phyloP scores from a whole-genome alignment of 768 basidiomycete species.

The Leccinum sublutescens region DNA sequence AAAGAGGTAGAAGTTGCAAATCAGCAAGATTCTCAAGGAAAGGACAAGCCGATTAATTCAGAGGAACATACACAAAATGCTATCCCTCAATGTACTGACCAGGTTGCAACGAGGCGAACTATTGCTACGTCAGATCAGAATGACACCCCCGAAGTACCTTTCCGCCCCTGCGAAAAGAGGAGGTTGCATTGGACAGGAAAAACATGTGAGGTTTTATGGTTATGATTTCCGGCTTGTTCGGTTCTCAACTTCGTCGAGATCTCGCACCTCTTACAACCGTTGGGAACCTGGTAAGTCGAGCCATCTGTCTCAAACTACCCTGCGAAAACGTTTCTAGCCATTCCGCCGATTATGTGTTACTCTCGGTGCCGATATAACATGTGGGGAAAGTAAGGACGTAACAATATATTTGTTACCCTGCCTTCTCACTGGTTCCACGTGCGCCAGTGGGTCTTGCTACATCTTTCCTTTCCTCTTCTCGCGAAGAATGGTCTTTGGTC shows the following conservation, averaged over 20 bases:
- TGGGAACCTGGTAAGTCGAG: constrained; percentile 72
- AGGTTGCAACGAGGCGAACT: constrained; percentile 34
- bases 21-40: constrained; percentile 10
- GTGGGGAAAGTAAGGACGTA: constrained; percentile 73
- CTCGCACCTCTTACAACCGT: constrained; percentile 89
- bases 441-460: constrained; percentile 88
- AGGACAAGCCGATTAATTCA: background rate
- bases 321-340: constrained; percentile 48
- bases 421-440: background rate
- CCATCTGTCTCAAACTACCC: background rate
- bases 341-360: constrained; percentile 87
- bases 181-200: constrained; percentile 83
- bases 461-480: constrained; percentile 84
- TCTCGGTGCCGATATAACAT: constrained; percentile 92
- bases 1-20: constrained; percentile 44
- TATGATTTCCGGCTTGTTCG: constrained; percentile 11
- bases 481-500: constrained; percentile 94
- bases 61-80: constrained; percentile 19
- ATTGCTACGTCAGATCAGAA: constrained; percentile 36
- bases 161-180: constrained; percentile 81
- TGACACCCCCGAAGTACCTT: constrained; percentile 68
- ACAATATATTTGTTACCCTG: background rate
- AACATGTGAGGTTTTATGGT: constrained; percentile 56
- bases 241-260: constrained; percentile 40
- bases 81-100: background rate